Base-by-base conservation (phyloP, 192 early-diverging fungal genomes). In the Backusella circina region DNA sequence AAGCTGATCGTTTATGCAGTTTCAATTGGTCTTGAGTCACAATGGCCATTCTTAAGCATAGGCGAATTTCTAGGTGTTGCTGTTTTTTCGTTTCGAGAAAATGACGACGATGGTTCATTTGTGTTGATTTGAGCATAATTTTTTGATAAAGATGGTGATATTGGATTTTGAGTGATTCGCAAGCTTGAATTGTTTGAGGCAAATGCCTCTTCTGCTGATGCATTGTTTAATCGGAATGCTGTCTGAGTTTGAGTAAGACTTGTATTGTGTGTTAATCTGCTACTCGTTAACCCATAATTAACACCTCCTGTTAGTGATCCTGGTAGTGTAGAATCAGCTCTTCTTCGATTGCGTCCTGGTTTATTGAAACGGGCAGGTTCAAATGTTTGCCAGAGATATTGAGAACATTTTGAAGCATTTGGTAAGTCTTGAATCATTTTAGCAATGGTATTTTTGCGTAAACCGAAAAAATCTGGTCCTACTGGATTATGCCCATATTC, bases 371-470 rank as follows among this genome's bases (percentile, higher is more conserved):
- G 54, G 9, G 73, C 80, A 69, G 75, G 87, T 26, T 89, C 89
- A 77, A 91, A 93, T 36, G 82, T 77, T 72, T 93, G 91, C 81
- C 82, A 84, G 28, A 89, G 79, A 74, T 96, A 98, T 41, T 89
- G 86, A 37, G 86, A 82, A 79, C 95, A 97, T 71, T 85, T 84
- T 2, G 86, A 83, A 12, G 89, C 93, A 51, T 91, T 89, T 0
- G 94, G 96, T 38, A 98, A 80, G 72, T 95, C 95, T 79, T 98
- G 96, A 47, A 98, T 94, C 88, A 95, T 90, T 78, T 91, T 93
- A 18, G 88, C 86, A 61, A 98, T 93, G 6, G 94, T 95, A 5
- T 91, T 91, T 61, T 95, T 90, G 16, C 93, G 88, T 54, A 98
- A 88, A 1, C 96, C 96, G 86, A 95, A 98, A 77, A 93, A 96